Evolutionary conservation across 2,329 filamentous ascomycete genomes (phyloP).

Genomic region (Cytospora chrysosperma): DNA sequence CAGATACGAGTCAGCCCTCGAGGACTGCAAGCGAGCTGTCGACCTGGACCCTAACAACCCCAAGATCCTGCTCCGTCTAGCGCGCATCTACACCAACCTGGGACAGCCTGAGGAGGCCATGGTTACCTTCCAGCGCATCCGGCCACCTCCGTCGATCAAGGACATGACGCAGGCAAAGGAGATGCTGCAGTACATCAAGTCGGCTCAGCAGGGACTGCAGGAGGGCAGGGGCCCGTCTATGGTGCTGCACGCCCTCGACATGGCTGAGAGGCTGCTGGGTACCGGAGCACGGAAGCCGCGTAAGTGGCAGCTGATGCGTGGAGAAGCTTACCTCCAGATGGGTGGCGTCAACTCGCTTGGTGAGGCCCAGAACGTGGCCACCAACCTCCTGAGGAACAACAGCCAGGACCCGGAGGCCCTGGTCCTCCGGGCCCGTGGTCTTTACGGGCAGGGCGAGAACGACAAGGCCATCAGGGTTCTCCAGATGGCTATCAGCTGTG

Average conservation of each 20-base stretch:
- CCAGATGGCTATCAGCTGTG: conserved; percentile 82
- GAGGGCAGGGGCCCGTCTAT: conserved; percentile 82
- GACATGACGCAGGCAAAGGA: conserved; percentile 79
- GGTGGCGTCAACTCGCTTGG: conserved; percentile 83
- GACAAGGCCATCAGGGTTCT: conserved; percentile 93
- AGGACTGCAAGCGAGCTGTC: conserved; percentile 80
- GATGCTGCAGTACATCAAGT: conserved; percentile 79
- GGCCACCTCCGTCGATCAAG: conserved; percentile 77
- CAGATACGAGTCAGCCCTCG: conserved; percentile 74
- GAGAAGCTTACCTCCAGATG: conserved; percentile 91
- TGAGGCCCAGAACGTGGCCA: conserved; percentile 90
- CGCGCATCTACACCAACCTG: conserved; percentile 83
- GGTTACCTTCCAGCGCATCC: conserved; percentile 75
- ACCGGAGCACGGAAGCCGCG: conserved; percentile 74
- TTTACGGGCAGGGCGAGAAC: conserved; percentile 92
- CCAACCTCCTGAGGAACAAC: conserved; percentile 81
- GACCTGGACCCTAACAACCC: conserved; percentile 81
- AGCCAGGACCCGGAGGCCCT: conserved; percentile 91
- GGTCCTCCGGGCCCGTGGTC: conserved; percentile 79
- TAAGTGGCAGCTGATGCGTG: conserved; percentile 91
- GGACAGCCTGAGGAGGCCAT: conserved; percentile 87
- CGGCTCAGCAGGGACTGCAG: conserved; percentile 74
- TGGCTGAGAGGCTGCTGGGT: conserved; percentile 80
- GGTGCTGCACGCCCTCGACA: conserved; percentile 87
- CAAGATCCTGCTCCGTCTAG: conserved; percentile 85